A percentile compares a stretch with the other conserved stretches of the same genome.
Conservation (phyloP, 2,329 filamentous ascomycete genomes). For the Arthrobotrys conoides region DNA sequence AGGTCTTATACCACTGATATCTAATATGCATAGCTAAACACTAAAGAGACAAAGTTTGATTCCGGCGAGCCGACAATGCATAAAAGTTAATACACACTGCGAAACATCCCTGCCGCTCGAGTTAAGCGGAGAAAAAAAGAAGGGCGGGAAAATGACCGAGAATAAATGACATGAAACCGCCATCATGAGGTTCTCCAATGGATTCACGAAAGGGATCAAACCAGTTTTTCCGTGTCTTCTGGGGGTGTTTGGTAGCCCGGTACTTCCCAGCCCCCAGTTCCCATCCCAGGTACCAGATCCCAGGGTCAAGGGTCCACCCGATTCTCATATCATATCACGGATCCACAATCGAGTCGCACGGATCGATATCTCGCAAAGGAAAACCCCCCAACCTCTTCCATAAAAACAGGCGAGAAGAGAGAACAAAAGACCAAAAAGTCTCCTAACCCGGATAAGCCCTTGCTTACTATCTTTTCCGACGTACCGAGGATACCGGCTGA, state of each 20-base stretch:
- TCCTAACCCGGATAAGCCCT: constrained; percentile 25
- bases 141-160: background rate
- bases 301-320: constrained; percentile 30
- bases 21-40: background rate
- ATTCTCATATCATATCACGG: constrained; percentile 25
- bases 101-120: background rate
- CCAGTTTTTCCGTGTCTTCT: constrained; percentile 17
- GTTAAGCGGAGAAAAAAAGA: background rate
- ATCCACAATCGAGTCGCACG: constrained; percentile 26
- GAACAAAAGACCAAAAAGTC: background rate
- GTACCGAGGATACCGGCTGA: constrained; percentile 35
- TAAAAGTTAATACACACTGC: background rate
- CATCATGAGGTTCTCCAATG: background rate
- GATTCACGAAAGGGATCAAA: background rate
- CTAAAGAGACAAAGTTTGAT: background rate
- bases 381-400: constrained; percentile 27
- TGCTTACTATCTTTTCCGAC: constrained; percentile 42
- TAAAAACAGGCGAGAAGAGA: constrained; percentile 22
- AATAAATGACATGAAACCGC: background rate
- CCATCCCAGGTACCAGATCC: constrained; percentile 20
- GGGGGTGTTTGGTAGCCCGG: background rate
- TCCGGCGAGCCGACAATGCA: background rate
- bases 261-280: constrained; percentile 1
- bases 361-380: constrained; percentile 10
- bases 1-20: no score